Evolutionary conservation across 202 grass and related monocot species (phyloP).

Genomic region (Schoenoplectus tabernaemontani): DNA sequence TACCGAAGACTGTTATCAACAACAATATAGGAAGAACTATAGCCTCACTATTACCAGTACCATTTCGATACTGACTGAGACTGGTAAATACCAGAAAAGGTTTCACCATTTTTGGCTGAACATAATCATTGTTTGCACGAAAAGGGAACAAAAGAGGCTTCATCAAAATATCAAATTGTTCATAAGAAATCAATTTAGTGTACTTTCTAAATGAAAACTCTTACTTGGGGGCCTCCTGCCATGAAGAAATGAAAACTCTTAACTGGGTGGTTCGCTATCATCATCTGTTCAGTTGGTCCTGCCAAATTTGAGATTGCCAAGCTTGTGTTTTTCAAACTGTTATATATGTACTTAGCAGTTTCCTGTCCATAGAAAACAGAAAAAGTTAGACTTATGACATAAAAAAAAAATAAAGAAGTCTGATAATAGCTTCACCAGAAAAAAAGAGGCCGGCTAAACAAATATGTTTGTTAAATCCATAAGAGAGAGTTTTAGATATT

Average conservation of each 20-base stretch:
- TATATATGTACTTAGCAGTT: slow-evolving; percentile 14
- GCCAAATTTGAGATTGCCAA: slow-evolving; percentile 24
- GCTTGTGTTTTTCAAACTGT: slow-evolving; percentile 23
- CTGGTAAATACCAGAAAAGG: neutral
- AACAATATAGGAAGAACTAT: neutral
- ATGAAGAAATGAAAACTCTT: slow-evolving; percentile 29
- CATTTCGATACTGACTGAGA: neutral
- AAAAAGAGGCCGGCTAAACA: neutral
- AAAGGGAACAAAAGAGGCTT: neutral
- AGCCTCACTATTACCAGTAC: neutral
- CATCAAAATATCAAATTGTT: neutral
- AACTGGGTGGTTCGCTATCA: slow-evolving; percentile 24
- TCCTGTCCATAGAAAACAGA: neutral
- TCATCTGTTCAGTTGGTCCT: slow-evolving; percentile 33
- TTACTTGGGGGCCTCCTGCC: slow-evolving; percentile 19
- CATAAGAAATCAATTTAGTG: neutral
- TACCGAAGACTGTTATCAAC: too few species aligned
- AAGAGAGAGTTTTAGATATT: neutral
- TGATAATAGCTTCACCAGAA: neutral
- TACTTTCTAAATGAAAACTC: neutral
- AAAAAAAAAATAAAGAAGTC: neutral
- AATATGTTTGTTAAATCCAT: neutral
- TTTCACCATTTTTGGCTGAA: neutral
- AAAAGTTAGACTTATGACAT: neutral
- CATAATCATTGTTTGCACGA: neutral